Evolutionary conservation across 345 rosid genomes (phyloP), one percentile per base, ranked within the genome.

Genomic region (Barbarea vulgaris): DNA sequence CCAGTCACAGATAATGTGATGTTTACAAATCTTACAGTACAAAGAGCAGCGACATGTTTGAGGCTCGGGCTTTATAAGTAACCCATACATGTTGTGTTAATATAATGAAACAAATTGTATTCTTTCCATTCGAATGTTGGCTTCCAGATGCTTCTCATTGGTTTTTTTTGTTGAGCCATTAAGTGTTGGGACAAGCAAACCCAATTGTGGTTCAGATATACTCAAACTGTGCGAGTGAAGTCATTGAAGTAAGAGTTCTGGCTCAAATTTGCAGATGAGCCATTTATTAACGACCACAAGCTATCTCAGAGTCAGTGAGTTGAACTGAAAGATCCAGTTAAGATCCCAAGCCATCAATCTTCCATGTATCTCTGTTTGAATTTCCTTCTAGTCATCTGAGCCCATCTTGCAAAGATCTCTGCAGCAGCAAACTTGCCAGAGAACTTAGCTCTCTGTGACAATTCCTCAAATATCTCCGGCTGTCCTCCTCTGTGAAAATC

Each of bases 401-500:
- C 88, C 88, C 88, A 85, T 54, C 85, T 85, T 1, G 87, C 83
- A 52, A 95, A 87, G 69, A 85, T 82, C 81, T 85, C 83, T 6
- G 93, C 83, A 42, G 79, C 90, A 47, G 83, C 92, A 66, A 83
- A 82, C 83, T 92, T 92, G 19, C 96, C 96, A 24, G 85, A 82
- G 55, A 83, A 83, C 85, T 86, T 88, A 85, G 93, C 84, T 85
- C 87, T 92, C 75, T 60, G 83, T 7, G 97, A 85, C 81, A 90
- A 73, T 64, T 89, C 97, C 70, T 87, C 96, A 3, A 92, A 86
- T 42, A 88, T 79, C 64, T 82, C 86, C 0, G 91, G 86, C 37
- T 82, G 87, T 58, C 97, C 97, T 30, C 84, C 84, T 75, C 89
- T 83, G 10, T 91, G 81, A 70, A 89, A 88, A 83, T 90, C 97